A percentile compares a stretch with the other conserved stretches of the same genome.
Evolutionary conservation across 305 asterid species (phyloP).

Genomic region (Withania somnifera): DNA sequence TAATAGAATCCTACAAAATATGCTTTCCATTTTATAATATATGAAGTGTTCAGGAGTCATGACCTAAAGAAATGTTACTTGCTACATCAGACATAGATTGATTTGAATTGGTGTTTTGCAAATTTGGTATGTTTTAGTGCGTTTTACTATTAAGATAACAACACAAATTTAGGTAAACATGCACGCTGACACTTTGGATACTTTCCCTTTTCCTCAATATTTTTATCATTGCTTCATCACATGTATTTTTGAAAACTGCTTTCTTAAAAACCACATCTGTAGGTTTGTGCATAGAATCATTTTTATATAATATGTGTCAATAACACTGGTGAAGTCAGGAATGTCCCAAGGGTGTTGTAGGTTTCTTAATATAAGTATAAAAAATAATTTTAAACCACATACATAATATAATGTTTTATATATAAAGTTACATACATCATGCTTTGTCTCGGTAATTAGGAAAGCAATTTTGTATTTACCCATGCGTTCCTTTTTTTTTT

Average conservation of each 20-base stretch:
- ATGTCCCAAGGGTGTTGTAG: not conserved
- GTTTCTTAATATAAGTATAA: not conserved
- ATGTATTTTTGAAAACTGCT: not conserved
- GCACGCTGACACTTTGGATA: not conserved
- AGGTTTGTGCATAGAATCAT: not conserved
- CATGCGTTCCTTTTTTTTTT: not conserved
- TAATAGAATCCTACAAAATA: conserved; percentile 24
- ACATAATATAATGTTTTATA: not conserved
- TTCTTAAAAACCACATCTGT: not conserved
- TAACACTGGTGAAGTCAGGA: not conserved
- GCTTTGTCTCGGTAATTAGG: not conserved
- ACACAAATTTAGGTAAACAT: not conserved
- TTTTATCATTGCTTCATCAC: not conserved
- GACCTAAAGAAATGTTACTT: conserved; percentile 2
- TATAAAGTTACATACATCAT: not conserved
- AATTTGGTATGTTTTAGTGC: not conserved
- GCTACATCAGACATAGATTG: conserved; percentile 6
- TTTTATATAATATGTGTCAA: not conserved
- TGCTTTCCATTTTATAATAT: not conserved
- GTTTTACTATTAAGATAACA: not conserved
- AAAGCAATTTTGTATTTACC: not conserved
- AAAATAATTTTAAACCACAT: not conserved
- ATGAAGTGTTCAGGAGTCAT: not conserved
- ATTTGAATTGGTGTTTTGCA: not conserved
- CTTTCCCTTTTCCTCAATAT: not conserved